Conservation (phyloP, 768 basidiomycete species). For the Russula lepida region DNA sequence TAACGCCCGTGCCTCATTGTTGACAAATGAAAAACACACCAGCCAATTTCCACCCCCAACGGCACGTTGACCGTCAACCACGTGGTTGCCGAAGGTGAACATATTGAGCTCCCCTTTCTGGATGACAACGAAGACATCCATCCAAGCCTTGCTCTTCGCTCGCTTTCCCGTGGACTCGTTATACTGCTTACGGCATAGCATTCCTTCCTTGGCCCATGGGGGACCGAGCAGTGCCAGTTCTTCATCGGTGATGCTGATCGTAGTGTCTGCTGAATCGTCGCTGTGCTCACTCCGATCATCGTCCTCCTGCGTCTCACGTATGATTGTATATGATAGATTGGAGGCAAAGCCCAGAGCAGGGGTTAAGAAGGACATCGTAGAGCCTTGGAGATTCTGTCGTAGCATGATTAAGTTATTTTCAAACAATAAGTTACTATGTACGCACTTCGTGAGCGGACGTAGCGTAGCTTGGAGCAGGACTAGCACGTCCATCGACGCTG, state of each 20-base stretch:
- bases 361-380: conserved; percentile 61
- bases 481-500: conserved; percentile 80
- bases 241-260: conserved; percentile 87
- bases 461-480: conserved; percentile 90
- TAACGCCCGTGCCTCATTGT: conserved; percentile 2
- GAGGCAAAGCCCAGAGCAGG: conserved; percentile 95
- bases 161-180: conserved; percentile 81
- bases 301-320: conserved; percentile 86
- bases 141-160: conserved; percentile 84
- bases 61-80: conserved; percentile 48
- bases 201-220: conserved; percentile 99
- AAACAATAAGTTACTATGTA: neutral
- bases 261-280: conserved; percentile 55
- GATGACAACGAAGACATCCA: conserved; percentile 93
- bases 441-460: conserved; percentile 79
- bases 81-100: conserved; percentile 86
- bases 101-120: conserved; percentile 90
- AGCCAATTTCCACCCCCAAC: conserved; percentile 99
- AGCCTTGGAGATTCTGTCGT: conserved; percentile 48
- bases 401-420: conserved; percentile 5
- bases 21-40: conserved; percentile 42
- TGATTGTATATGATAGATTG: conserved; percentile 93
- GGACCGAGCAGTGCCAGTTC: conserved; percentile 91
- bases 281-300: conserved; percentile 72
- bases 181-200: conserved; percentile 90